Evolutionary conservation across 2,329 filamentous ascomycete species (phyloP).

Genomic region (Bipolaris victoriae): DNA sequence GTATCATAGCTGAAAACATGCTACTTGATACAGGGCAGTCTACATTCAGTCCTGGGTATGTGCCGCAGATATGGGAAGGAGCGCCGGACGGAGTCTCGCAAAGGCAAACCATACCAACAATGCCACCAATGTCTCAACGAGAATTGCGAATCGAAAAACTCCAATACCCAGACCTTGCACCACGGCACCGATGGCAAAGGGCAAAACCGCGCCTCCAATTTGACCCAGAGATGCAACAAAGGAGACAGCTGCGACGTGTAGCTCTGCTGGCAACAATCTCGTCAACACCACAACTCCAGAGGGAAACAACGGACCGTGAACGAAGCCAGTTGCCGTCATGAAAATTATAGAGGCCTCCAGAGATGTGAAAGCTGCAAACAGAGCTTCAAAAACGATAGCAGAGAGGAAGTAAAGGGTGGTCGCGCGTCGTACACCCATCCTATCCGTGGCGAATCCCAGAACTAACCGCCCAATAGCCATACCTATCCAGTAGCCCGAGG

Average conservation of each 20-base stretch:
- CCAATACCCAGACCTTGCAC: conserved; percentile 49
- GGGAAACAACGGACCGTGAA: conserved; percentile 53
- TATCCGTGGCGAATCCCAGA: conserved; percentile 37
- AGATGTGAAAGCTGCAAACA: conserved; percentile 29
- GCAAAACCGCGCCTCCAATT: conserved; percentile 52
- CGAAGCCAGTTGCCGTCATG: conserved; percentile 48
- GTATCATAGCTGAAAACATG: background rate
- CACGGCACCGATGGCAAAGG: conserved; percentile 53
- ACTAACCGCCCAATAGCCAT: conserved; percentile 51
- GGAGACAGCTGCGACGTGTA: conserved; percentile 54
- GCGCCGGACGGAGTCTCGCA: conserved; percentile 12
- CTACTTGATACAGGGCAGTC: no score
- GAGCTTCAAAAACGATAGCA: conserved; percentile 25
- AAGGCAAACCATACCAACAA: conserved; percentile 34
- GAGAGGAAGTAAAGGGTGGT: conserved; percentile 32
- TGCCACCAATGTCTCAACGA: conserved; percentile 29
- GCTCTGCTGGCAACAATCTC: conserved; percentile 45
- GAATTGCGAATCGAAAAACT: conserved; percentile 45
- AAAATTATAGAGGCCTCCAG: conserved; percentile 37
- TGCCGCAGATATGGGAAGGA: background rate
- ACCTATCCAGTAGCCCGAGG: conserved; percentile 55
- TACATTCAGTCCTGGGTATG: background rate
- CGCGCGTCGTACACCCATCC: conserved; percentile 35
- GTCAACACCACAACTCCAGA: conserved; percentile 51
- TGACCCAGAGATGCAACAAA: conserved; percentile 55